phyloP scores from a whole-genome alignment of 306 rosid genomes.

The Gynostemma pentaphyllum region DNA sequence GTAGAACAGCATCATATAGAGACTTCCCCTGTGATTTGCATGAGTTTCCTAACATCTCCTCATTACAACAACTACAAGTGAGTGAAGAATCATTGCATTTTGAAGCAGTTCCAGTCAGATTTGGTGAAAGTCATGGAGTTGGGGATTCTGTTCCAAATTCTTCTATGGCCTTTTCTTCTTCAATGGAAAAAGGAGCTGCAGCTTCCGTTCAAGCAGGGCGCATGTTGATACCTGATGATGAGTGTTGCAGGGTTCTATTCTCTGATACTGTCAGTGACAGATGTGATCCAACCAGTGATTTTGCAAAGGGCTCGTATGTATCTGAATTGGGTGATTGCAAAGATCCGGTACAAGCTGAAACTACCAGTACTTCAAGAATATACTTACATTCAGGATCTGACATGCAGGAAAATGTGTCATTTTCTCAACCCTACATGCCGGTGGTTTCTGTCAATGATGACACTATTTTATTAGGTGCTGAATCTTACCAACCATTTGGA shows the following conservation, averaged over 20 bases:
- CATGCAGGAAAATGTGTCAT: constrained; percentile 20
- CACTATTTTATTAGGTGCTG: constrained; percentile 22
- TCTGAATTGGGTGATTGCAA: constrained; percentile 31
- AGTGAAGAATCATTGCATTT: constrained; percentile 36
- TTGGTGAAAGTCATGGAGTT: constrained; percentile 33
- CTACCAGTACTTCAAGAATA: constrained; percentile 21
- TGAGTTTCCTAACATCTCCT: constrained; percentile 36
- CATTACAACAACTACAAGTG: constrained; percentile 38
- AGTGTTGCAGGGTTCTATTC: constrained; percentile 73
- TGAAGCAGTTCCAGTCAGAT: constrained; percentile 17
- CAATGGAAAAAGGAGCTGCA: constrained; percentile 24
- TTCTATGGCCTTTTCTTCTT: constrained; percentile 27
- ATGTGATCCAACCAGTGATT: constrained; percentile 9
- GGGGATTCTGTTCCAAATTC: constrained; percentile 30
- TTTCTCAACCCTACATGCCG: constrained; percentile 25
- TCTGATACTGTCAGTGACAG: constrained; percentile 39
- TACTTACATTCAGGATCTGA: constrained; percentile 24
- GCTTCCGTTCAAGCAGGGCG: constrained; percentile 35
- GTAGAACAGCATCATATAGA: constrained; percentile 28
- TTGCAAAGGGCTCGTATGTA: constrained; percentile 19
- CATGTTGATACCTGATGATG: constrained; percentile 69
- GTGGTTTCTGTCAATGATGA: constrained; percentile 33
- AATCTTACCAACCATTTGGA: constrained; percentile 32
- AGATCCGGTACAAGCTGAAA: constrained; percentile 37
- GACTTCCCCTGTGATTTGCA: constrained; percentile 35